Evolutionary conservation across 495 filamentous ascomycete genomes (phyloP), one percentile per base, ranked within the genome.

Genomic region (Penicillium tannophilum): DNA sequence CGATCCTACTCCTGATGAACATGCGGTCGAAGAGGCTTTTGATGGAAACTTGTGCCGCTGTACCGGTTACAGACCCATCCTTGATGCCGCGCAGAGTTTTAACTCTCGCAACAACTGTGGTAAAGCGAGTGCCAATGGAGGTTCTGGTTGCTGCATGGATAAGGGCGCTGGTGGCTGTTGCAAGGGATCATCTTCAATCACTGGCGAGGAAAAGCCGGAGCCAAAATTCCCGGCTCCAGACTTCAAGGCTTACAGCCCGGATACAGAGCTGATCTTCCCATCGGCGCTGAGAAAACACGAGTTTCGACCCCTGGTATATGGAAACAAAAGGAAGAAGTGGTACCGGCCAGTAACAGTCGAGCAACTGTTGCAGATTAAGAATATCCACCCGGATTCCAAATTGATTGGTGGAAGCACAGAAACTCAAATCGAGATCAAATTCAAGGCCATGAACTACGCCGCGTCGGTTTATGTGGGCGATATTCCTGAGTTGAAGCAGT

Each of bases 401-500:
- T 82, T 98, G 56, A 96, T 98, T 59, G 93, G 93, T 26, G 94
- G 94, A 43, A 96, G 91, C 69, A 96, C 91, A 4, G 94, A 98
- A 74, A 98, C 93, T 0, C 94, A 97, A 71, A 97, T 98, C 53
- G 94, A 98, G 72, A 88, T 96, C 74, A 97, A 97, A 69, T 98
- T 98, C 82, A 98, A 98, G 78, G 91, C 86, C 2, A 86, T 95
- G 84, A 86, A 91, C 63, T 98, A 97, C 70, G 84, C 86, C 11
- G 85, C 88, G 6, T 97, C 92, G 0, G 93, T 98, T 1, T 98
- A 89, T 68, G 86, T 98, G 14, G 92, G 92, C 26, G 94, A 98
- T 66, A 97, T 98, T 61, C 77, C 90, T 1, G 94, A 98, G 73
- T 76, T 98, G 45, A 78, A 90, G 24, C 81, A 90, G 57, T 97